Evolutionary conservation across 2,329 filamentous ascomycete species (phyloP), one percentile per base, ranked within the genome.

Genomic region (Fusarium begoniae): DNA sequence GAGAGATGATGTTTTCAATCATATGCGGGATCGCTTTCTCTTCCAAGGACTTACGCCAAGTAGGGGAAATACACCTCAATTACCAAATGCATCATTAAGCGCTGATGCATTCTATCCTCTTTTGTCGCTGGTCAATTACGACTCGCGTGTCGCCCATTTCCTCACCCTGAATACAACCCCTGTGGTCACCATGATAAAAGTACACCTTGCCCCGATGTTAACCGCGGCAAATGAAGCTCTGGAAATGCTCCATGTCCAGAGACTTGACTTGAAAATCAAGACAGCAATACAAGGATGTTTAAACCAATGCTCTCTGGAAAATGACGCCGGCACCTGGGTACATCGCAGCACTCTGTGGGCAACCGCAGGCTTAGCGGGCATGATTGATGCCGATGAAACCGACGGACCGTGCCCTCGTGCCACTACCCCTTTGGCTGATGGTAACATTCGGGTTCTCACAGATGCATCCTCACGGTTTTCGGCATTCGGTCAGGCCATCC

Each of bases 101-200:
- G 7, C 3, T 20, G 4, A 30, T 6, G 24, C 8, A 41, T 28
- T 55, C 24, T 18, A 55, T 55, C 20, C 35, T n/a, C 6, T 55
- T 30, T 28, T 55, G 35, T 37, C 51, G n/a, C 20, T 18, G 22
- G 26, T 55, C 15, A 5, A 55, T 18, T 55, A 41, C 37, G 51
- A 55, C 35, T 41, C 35, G 26, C 51, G 51, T 28, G 15, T 55
- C 24, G 51, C 51, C 26, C 20, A 55, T 17, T 55, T 55, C 51
- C 35, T 55, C 20, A 55, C 24, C 35, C 3, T 28, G 6, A 15
- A 17, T 14, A 30, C 35, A n/a, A 41, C 4, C 24, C 15, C 35
- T 37, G 30, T 41, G 20, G 10, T n/a, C 35, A 12, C 15, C 26
- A n/a, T 30, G 51, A 18, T 28, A 7, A 55, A 22, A 28, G 20